Base-by-base conservation (phyloP, 495 filamentous ascomycete genomes). In the Mytilinidion resinicola region DNA sequence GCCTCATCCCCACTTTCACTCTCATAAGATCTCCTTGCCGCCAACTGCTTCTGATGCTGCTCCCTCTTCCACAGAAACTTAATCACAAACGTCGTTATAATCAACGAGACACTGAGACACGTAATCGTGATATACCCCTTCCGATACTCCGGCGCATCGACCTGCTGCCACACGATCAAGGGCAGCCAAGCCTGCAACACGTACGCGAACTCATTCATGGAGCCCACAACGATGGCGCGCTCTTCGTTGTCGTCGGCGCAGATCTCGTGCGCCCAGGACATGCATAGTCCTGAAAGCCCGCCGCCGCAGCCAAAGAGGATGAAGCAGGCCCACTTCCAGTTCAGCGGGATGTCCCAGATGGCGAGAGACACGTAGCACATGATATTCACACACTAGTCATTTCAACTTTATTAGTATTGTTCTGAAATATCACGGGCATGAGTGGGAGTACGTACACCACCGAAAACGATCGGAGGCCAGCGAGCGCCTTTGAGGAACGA, bases 391-490 rank as follows among this genome's bases (percentile, higher is more conserved):
- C 25, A 30, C 25, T 30, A 30, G 6, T 30, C 25, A 30, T 30
- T 30, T 6, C 25, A 30, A 30, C 3, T 2, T 6, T 30, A 6
- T 30, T 30, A 30, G 25, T 3, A 2, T 30, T 2, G 25, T 30
- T 30, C 25, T 30, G 6, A 6, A 30, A 30, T 30, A 30, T 30
- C 3, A 30, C 2, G 25, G 6, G 2, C 2, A 3, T 3, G 25
- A 6, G 6, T 30, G 25, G 25, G 25, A 30, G 25, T 6, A 30
- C 25, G 25, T 30, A 68, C 77, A 51, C 66, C 83, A 46, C 65
- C 82, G 65, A 75, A 76, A 65, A 75, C 70, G 69, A 70, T 76
- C 12, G 80, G 75, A 15, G 80, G 81, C 81, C 80, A 84, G 9
- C 82, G 73, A 19, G 69, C 73, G 8, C 81, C 82, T 25, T 71